Percentiles rank a stretch among this genome's conserved stretches.
phyloP scores from a whole-genome alignment of 1,284 basidiomycete species.

The Cutaneotrichosporon cavernicola region DNA sequence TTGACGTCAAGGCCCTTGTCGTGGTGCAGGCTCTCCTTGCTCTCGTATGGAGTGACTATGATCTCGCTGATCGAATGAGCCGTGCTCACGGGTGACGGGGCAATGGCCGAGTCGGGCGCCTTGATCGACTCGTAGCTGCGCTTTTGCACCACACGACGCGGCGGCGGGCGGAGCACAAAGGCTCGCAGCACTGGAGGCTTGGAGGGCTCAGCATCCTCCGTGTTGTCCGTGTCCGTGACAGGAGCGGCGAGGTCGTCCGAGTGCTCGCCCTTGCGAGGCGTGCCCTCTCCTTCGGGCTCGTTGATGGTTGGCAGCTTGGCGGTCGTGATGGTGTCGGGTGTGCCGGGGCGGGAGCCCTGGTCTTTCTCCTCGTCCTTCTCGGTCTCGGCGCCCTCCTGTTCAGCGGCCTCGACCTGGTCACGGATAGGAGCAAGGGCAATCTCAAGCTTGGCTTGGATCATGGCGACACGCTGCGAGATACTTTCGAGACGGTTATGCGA shows the following conservation, averaged over 20 bases:
- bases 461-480: constrained; percentile 33
- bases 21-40: constrained; percentile 10
- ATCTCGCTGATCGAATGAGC: constrained; percentile 8
- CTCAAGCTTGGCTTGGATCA: constrained; percentile 40
- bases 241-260: neutral
- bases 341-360: neutral
- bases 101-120: neutral
- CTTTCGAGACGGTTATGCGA: constrained; percentile 25
- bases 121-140: constrained; percentile 27
- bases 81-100: neutral
- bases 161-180: constrained; percentile 26
- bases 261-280: constrained; percentile 6
- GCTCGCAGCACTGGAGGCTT: constrained; percentile 16
- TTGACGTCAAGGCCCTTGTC: neutral
- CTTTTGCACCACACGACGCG: constrained; percentile 27
- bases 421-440: constrained; percentile 25
- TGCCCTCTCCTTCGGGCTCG: neutral
- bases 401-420: constrained; percentile 9
- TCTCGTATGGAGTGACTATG: constrained; percentile 17
- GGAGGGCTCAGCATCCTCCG: neutral
- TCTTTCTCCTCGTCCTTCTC: constrained; percentile 6
- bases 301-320: constrained; percentile 2
- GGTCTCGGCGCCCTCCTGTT: neutral
- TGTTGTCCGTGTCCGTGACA: neutral
- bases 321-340: constrained; percentile 3